Conservation (phyloP, 805 yeast species). For the Ogataea trehaloabstinens region DNA sequence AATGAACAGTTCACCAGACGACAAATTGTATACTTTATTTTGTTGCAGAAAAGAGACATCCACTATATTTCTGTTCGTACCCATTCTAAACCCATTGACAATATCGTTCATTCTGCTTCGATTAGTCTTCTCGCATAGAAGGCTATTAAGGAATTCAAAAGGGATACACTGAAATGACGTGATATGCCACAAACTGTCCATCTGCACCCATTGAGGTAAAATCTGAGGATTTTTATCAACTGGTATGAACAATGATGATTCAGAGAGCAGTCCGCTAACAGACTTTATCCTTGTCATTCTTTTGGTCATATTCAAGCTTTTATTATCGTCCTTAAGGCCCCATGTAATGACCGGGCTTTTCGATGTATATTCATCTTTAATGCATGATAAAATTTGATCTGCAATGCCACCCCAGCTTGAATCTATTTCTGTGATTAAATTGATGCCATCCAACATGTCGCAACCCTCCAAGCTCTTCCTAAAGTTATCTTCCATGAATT, state of each 20-base stretch:
- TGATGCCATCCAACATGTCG: slow-evolving; percentile 72
- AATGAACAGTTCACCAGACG: slow-evolving; percentile 9
- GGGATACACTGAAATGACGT: slow-evolving; percentile 37
- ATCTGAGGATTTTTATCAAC: slow-evolving; percentile 29
- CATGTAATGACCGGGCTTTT: slow-evolving; percentile 47
- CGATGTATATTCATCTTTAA: slow-evolving; percentile 70
- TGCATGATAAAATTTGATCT: slow-evolving; percentile 43
- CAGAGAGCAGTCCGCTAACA: slow-evolving; percentile 42
- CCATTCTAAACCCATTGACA: slow-evolving; percentile 40
- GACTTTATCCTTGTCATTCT: slow-evolving; percentile 44
- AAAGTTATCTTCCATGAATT: slow-evolving; percentile 57
- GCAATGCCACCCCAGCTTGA: slow-evolving; percentile 85
- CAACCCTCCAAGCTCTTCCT: slow-evolving; percentile 69
- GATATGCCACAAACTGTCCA: slow-evolving; percentile 41
- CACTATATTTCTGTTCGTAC: slow-evolving; percentile 34
- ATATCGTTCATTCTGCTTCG: slow-evolving; percentile 43
- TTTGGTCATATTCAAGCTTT: slow-evolving; percentile 8
- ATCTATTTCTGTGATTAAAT: slow-evolving; percentile 67
- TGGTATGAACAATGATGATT: slow-evolving; percentile 59
- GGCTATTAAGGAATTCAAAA: slow-evolving; percentile 44
- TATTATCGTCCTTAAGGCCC: slow-evolving; percentile 30
- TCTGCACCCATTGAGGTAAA: slow-evolving; percentile 24
- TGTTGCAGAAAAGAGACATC: slow-evolving; percentile 10
- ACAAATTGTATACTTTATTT: slow-evolving; percentile 5
- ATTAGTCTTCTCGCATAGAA: slow-evolving; percentile 37